These are phyloP conservation scores for Botrytis squamosa DNA, from an alignment of 2,329 filamentous ascomycete species.

Conservation along the genomic window DNA sequence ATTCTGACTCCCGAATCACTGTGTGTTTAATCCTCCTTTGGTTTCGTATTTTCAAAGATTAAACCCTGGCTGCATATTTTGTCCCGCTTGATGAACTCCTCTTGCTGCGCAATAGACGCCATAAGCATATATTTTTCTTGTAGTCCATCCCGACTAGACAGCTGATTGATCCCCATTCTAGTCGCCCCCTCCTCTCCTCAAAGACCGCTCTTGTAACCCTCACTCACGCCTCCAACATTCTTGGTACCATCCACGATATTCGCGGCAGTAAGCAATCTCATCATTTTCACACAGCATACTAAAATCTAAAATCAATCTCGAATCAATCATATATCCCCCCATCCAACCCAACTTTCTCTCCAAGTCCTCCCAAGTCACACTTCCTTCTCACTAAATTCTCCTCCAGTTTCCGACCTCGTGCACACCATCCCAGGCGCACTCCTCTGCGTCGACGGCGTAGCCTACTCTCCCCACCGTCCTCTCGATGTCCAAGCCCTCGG, in stretches of 20 bases:
- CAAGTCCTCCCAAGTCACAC: neutral
- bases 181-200: slow-evolving; percentile 51
- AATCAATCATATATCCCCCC: no score
- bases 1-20: slow-evolving; percentile 14
- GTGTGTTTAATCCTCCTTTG: neutral
- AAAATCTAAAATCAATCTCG: neutral
- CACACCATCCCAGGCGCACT: slow-evolving; percentile 52
- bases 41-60: neutral
- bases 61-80: neutral
- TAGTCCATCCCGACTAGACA: neutral
- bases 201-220: slow-evolving; percentile 70
- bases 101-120: neutral
- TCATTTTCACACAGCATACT: neutral
- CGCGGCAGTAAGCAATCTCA: slow-evolving; percentile 36
- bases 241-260: slow-evolving; percentile 68
- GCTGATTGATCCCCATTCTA: neutral
- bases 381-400: neutral
- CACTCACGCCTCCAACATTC: slow-evolving; percentile 72
- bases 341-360: neutral
- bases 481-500: slow-evolving; percentile 67
- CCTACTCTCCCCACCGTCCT: slow-evolving; percentile 69
- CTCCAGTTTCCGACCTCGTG: slow-evolving; percentile 51
- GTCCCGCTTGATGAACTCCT: neutral
- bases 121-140: no score
- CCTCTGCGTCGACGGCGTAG: slow-evolving; percentile 73